These are phyloP conservation scores for Arthrocladium fulminans DNA, from an alignment of 2,329 filamentous ascomycete genomes.

Conservation along the genomic window DNA sequence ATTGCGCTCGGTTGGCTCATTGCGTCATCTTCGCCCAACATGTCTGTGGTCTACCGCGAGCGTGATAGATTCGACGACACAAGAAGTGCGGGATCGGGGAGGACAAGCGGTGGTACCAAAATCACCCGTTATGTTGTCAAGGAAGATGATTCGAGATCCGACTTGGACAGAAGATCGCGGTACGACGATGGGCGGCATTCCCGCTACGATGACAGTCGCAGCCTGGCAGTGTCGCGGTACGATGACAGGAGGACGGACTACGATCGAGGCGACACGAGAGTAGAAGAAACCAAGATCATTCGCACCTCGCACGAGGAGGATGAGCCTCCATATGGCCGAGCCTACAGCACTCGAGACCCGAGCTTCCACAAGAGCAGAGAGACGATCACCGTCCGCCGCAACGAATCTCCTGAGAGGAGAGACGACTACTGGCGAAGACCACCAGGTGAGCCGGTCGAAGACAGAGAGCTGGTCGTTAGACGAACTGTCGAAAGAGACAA, in stretches of 20 bases:
- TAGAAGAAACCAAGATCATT: constrained; percentile 36
- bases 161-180: constrained; percentile 17
- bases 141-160: constrained; percentile 32
- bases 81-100: constrained; percentile 20
- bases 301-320: constrained; percentile 24
- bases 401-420: constrained; percentile 5
- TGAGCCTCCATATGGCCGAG: constrained; percentile 2
- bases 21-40: constrained; percentile 10
- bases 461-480: constrained; percentile 38
- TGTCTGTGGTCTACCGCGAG: constrained; percentile 26
- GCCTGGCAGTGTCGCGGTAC: constrained; percentile 11
- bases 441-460: constrained; percentile 17
- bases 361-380: neutral
- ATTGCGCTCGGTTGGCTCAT: neutral
- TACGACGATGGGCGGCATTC: constrained; percentile 4
- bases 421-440: constrained; percentile 5
- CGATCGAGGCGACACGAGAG: neutral
- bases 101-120: constrained; percentile 40
- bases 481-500: constrained; percentile 41
- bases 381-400: constrained; percentile 6
- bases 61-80: constrained; percentile 34
- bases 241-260: neutral
- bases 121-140: constrained; percentile 51
- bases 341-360: neutral
- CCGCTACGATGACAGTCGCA: constrained; percentile 3